These are phyloP conservation scores for Starmerella stellata DNA, from an alignment of 805 yeast genomes.

Conservation along the genomic window DNA sequence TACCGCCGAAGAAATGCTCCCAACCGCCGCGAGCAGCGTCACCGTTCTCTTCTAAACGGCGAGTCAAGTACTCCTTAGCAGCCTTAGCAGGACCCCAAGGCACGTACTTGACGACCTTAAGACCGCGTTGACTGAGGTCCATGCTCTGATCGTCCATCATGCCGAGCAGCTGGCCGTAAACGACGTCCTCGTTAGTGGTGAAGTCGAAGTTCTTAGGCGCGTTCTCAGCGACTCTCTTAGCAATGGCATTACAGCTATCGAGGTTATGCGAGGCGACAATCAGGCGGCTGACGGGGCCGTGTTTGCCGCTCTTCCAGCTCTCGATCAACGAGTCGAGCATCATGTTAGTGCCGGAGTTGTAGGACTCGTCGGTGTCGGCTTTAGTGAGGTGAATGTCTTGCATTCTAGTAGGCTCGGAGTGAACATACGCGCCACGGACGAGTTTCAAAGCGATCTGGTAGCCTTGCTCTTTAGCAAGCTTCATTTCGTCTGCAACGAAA, in stretches of 20 bases:
- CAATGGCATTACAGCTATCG: constrained; percentile 55
- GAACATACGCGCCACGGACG: constrained; percentile 91
- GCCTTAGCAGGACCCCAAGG: constrained; percentile 97
- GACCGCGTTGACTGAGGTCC: constrained; percentile 47
- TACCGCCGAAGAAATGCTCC: constrained; percentile 15
- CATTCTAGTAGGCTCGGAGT: constrained; percentile 59
- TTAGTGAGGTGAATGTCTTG: constrained; percentile 57
- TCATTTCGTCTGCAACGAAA: constrained; percentile 43
- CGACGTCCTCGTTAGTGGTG: constrained; percentile 30
- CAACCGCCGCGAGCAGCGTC: constrained; percentile 30
- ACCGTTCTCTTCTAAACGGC: constrained; percentile 90
- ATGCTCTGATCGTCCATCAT: constrained; percentile 85
- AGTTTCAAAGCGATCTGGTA: constrained; percentile 74
- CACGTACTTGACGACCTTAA: constrained; percentile 76
- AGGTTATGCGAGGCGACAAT: constrained; percentile 85
- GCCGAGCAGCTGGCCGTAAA: constrained; percentile 78
- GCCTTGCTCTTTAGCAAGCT: constrained; percentile 37
- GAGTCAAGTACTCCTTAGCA: constrained; percentile 70
- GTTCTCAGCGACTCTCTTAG: constrained; percentile 31
- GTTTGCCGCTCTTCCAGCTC: constrained; percentile 28
- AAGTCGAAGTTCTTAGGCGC: constrained; percentile 18
- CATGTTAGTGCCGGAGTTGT: constrained; percentile 47
- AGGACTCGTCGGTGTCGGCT: constrained; percentile 59
- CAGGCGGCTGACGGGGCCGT: constrained; percentile 29
- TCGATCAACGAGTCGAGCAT: constrained; percentile 41